A percentile compares a stretch with the other conserved stretches of the same genome.
These are phyloP conservation scores for Trichoderma simmonsii DNA, from an alignment of 2,329 filamentous ascomycete species.

Conservation along the genomic window DNA sequence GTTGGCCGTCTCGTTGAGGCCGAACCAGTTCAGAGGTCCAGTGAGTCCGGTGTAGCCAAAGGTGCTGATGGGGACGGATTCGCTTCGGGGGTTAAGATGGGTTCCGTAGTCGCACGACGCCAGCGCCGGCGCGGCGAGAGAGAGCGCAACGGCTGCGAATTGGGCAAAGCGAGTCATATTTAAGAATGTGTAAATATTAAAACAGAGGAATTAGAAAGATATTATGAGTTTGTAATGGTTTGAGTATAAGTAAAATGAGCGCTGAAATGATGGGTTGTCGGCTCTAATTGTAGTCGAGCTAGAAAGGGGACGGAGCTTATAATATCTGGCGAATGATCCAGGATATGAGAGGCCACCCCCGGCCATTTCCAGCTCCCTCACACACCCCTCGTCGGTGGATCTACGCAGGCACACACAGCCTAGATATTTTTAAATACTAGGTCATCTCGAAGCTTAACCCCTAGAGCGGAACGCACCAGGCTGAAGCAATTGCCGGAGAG, in stretches of 20 bases:
- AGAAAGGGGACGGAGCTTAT: slow-evolving; percentile 6
- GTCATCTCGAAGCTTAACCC: not conserved
- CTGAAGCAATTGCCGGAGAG: not conserved
- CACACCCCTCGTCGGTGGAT: not conserved
- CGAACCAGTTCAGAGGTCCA: slow-evolving; percentile 54
- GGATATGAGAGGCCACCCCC: not conserved
- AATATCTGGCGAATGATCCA: not conserved
- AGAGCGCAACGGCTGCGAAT: not conserved
- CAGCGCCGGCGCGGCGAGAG: slow-evolving; percentile 15
- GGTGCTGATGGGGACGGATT: slow-evolving; percentile 32
- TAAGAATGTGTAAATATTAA: not conserved
- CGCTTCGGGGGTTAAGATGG: slow-evolving; percentile 31
- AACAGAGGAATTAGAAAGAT: not conserved
- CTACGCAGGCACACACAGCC: not conserved
- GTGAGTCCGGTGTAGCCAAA: slow-evolving; percentile 39
- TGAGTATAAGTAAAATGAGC: not conserved
- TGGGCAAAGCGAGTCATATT: not conserved
- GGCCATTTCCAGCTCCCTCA: not conserved
- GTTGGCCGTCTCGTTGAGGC: slow-evolving; percentile 41
- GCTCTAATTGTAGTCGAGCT: not conserved
- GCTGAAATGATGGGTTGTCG: not conserved
- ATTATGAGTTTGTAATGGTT: not conserved
- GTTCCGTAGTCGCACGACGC: slow-evolving; percentile 42
- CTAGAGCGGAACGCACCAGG: not conserved
- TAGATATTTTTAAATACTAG: not conserved